Evolutionary conservation across 2,329 filamentous ascomycete species (phyloP).

Genomic region (Sclerotinia minor): DNA sequence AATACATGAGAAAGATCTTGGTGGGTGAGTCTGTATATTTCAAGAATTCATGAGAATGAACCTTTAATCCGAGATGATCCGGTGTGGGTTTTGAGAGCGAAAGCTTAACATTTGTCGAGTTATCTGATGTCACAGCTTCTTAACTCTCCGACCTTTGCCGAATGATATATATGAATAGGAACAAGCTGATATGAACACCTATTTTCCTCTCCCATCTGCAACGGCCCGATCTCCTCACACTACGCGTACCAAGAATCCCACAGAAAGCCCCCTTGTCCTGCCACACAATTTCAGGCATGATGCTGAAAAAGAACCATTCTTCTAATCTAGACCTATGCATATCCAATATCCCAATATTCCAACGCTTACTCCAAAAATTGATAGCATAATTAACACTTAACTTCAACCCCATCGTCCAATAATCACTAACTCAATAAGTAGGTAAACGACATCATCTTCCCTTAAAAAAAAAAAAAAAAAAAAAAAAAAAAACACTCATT

Average conservation of each 20-base stretch:
- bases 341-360: no score
- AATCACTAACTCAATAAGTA: no score
- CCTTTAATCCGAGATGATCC: slow-evolving; percentile 54
- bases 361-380: no score
- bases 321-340: no score
- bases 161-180: slow-evolving; percentile 23
- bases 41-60: slow-evolving; percentile 55
- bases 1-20: slow-evolving; percentile 45
- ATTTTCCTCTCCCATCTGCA: slow-evolving; percentile 44
- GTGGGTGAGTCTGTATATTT: slow-evolving; percentile 50
- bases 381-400: no score
- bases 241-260: slow-evolving; percentile 37
- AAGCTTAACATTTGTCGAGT: slow-evolving; percentile 47
- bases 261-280: slow-evolving; percentile 38
- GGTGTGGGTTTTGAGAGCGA: slow-evolving; percentile 52
- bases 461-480: no score
- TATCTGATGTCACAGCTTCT: slow-evolving; percentile 50
- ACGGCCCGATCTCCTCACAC: slow-evolving; percentile 44
- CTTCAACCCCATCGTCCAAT: no score
- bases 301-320: no score
- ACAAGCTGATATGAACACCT: slow-evolving; percentile 34
- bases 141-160: slow-evolving; percentile 36
- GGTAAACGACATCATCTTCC: no score
- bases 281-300: no score
- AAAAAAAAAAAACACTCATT: no score